Base-by-base conservation (phyloP, 192 early-diverging fungal species). In the Coemansia erecta region DNA sequence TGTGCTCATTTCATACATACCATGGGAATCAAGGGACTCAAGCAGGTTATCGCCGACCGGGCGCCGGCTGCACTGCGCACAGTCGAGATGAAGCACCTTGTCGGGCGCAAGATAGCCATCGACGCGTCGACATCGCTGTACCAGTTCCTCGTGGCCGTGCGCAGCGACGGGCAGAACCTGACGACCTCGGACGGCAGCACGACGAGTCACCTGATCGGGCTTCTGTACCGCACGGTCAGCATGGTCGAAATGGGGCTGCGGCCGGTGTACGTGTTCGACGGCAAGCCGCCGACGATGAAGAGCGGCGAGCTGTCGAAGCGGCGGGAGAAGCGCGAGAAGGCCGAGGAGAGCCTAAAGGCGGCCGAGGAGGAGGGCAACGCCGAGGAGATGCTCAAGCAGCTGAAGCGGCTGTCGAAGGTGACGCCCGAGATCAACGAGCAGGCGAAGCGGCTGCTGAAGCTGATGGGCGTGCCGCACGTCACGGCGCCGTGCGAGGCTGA, bases 121-220 rank as follows among this genome's bases (percentile, higher is more conserved):
- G 97, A 99, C 66, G 97, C 97, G 18, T 97, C 94, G 13, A 99
- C 94, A 86, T 89, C 90, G 44, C 89, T 99, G 47, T 99, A 99
- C 71, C 97, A 99, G 82, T 99, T 99, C 79, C 86, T 99, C 70
- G 92, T 99, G 49, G 97, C 95, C 10, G 95, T 99, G 40, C 85
- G 97, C 24, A 82, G 83, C 50, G 95, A 97, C 56, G 97, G 97
- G 2, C 85, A 91, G 77, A 87, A 93, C 61, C 81, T 99, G 44
- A 89, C 88, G 12, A 94, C 92, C 54, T 90, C 92, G 58, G 82
- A 84, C 4, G 97, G 97, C 44, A 92, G 94, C 61, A 94, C 93
- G 0, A 99, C 97, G 17, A 93, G 92, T 82, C 97, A 99, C 69
- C 82, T 99, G 39, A 91, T 97, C 84, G 97, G 97, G 4, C 86